Base-by-base conservation (phyloP, 768 basidiomycete genomes). In the Lentinula raphanica region DNA sequence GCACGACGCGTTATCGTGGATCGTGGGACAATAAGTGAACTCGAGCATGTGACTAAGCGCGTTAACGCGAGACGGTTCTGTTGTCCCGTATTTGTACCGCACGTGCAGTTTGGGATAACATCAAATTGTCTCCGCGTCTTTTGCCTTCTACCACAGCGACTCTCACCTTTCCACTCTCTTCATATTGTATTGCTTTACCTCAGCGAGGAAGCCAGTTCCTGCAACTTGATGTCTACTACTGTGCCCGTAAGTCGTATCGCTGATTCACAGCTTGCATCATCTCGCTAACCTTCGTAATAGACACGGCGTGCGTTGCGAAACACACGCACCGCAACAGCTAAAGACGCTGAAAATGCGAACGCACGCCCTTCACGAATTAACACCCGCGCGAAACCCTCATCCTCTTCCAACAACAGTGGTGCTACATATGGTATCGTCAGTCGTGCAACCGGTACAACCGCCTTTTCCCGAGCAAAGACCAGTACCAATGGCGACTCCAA, bases 301-400 rank as follows among this genome's bases (percentile, higher is more conserved):
- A 79, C 83, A 58, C 83, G 88, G 64, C 84, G 88, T 72, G 80
- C 81, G 49, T 81, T 83, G 58, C 79, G 84, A 69, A 73, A 78
- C 40, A 76, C 80, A 57, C 82, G 82, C 62, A 72, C 73, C 25
- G 71, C 78, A 56, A 76, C 79, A 49, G 76, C 75, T 66, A 84
- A 82, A 67, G 83, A 85, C 67, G 80, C 73, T 67, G 88, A 90
- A 78, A 90, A 89, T 67, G 82, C 83, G 57, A 83, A 81, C 66
- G 83, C 86, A 54, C 83, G 84, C 58, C 81, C 82, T 42, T 77
- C 81, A 58, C 76, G 83, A 70, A 73, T 82, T 49, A 73, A 77
- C 46, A 81, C 86, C 60, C 86, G 85, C 70, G 75, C 81, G 68
- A 87, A 86, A 72, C 79, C 77, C 46, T 73, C 76, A 59, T 75